Evolutionary conservation across 2,329 filamentous ascomycete species (phyloP), one percentile per base, ranked within the genome.

Genomic region (Chalaropsis thielavioides): DNA sequence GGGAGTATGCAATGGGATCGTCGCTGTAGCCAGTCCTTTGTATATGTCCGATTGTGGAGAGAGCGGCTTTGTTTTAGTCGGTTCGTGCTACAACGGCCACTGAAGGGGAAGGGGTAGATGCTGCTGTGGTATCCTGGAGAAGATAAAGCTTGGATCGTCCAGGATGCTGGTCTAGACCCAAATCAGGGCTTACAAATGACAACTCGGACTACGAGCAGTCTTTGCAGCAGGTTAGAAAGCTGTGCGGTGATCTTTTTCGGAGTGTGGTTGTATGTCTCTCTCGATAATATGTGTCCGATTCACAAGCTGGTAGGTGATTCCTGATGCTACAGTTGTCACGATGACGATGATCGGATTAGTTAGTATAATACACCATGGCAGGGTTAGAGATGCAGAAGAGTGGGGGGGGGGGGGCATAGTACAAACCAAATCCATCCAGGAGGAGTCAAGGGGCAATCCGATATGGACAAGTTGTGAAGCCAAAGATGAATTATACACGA

Each of bases 31-130:
- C n/a, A 43, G 41, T 27, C 58, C 24, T 24, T 61, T n/a, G 58
- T 41, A 38, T 61, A 43, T 49, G 46, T 49, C 35, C 7, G 58
- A 17, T 40, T 61, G 24, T 61, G 58, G 27, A 61, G 58, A 61
- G n/a, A 17, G 38, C 17, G 17, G 17, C 13, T 61, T 61, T 22
- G 58, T 40, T 43, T 61, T 3, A 24, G 49, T 19, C 27, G 35
- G 17, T 19, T 61, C n/a, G 24, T 41, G n/a, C 41, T 43, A 43
- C 41, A 61, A 15, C n/a, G 2, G 31, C 31, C 6, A 31, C 31
- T 3, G 31, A 31, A 6, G 6, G 31, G 3, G n/a, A 41, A 24
- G 31, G 58, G 19, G 35, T 10, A 22, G 46, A 49, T 49, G 46
- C n/a, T 10, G 46, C 2, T 44, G n/a, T 49, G 46, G 31, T 6